Percentiles rank a stretch among this genome's conserved stretches.
Evolutionary conservation across 2,329 filamentous ascomycete genomes (phyloP).

Genomic region (Beauveria sp.): DNA sequence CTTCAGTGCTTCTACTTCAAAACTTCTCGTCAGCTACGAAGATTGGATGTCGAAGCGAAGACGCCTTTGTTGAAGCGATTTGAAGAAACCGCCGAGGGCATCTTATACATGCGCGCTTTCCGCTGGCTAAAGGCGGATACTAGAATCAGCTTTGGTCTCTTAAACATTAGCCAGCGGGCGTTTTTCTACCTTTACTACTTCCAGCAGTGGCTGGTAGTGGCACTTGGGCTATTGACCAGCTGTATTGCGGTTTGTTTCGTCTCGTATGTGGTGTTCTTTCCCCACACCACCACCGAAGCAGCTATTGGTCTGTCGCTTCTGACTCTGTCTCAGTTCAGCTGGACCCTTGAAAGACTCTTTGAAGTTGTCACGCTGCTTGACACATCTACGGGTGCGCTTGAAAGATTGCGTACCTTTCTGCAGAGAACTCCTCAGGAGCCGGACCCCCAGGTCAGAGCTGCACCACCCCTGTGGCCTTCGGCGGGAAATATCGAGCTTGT

Average conservation of each 20-base stretch:
- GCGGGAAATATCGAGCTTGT: background rate
- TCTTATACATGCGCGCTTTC: constrained; percentile 27
- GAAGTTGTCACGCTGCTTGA: background rate
- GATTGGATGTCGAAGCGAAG: constrained; percentile 24
- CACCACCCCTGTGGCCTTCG: background rate
- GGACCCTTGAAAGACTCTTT: background rate
- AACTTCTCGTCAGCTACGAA: constrained; percentile 24
- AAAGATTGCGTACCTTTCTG: background rate
- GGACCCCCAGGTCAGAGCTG: background rate
- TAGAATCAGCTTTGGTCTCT: constrained; percentile 15
- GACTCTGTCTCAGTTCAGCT: background rate
- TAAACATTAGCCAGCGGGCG: constrained; percentile 27
- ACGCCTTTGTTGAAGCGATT: constrained; percentile 22
- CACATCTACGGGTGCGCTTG: background rate
- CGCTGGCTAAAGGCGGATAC: constrained; percentile 20
- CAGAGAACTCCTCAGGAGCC: background rate
- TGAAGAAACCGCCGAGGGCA: constrained; percentile 19
- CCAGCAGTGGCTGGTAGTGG: constrained; percentile 42
- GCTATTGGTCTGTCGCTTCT: constrained; percentile 1
- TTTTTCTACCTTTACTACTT: constrained; percentile 38
- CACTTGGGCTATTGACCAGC: constrained; percentile 38
- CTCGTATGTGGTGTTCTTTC: constrained; percentile 23
- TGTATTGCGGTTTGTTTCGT: constrained; percentile 39
- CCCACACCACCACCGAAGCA: background rate
- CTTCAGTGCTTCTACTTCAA: constrained; percentile 24